These are phyloP conservation scores for Alternaria viburni DNA, from an alignment of 2,329 filamentous ascomycete genomes.

Conservation along the genomic window DNA sequence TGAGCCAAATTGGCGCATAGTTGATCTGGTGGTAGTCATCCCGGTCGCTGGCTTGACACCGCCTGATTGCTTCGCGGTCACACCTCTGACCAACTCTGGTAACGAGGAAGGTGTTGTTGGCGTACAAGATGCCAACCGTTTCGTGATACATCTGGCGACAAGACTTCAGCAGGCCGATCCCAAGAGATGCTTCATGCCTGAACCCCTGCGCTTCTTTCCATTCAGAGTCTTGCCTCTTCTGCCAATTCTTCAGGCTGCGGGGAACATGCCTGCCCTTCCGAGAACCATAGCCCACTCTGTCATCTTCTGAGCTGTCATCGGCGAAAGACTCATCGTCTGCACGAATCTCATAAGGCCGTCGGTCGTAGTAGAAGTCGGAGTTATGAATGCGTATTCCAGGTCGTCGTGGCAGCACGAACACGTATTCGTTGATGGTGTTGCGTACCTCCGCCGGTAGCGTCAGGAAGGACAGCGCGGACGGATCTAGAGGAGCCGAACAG, in stretches of 20 bases:
- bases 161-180: background rate
- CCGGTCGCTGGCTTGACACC: background rate
- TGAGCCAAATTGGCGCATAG: background rate
- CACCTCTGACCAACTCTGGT: background rate
- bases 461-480: background rate
- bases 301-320: background rate
- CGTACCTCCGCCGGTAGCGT: background rate
- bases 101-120: background rate
- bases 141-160: conserved; percentile 2
- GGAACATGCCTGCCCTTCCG: too few species aligned
- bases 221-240: background rate
- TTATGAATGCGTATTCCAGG: background rate
- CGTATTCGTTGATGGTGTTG: background rate
- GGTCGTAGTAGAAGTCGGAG: background rate
- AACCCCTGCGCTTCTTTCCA: background rate
- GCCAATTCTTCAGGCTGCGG: background rate
- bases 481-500: background rate
- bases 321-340: background rate
- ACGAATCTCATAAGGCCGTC: background rate
- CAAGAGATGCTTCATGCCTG: background rate
- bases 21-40: background rate
- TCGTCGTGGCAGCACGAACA: background rate
- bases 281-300: too few species aligned
- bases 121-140: background rate
- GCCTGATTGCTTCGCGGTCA: background rate